phyloP scores from a whole-genome alignment of 225 moss, liverwort and hornwort genomes.

The Anthoceros angustus region DNA sequence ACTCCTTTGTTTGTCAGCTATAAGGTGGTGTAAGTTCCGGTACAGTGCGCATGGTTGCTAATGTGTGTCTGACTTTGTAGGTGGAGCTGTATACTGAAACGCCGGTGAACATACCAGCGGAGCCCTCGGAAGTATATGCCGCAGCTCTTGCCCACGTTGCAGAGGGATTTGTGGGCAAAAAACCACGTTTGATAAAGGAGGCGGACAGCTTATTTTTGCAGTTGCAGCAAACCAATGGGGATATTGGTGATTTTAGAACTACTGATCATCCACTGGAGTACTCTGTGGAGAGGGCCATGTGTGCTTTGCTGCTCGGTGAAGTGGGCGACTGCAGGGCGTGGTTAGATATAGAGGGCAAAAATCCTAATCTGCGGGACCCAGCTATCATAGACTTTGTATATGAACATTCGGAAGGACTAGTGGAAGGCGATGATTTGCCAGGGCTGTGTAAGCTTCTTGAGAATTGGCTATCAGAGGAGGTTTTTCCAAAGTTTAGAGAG shows the following conservation, averaged over 20 bases:
- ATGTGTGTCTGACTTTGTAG: constrained; percentile 14
- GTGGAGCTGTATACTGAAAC: constrained; percentile 62
- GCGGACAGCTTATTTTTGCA: constrained; percentile 85
- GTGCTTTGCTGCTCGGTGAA: constrained; percentile 85
- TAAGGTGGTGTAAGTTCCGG: neutral
- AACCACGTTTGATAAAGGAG: constrained; percentile 62
- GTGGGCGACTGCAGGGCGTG: constrained; percentile 68
- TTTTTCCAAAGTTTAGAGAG: constrained; percentile 64
- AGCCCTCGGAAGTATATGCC: constrained; percentile 76
- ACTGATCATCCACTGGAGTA: constrained; percentile 35
- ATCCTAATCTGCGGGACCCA: constrained; percentile 56
- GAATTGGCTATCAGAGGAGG: constrained; percentile 77
- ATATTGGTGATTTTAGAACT: constrained; percentile 19
- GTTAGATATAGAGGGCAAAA: constrained; percentile 66
- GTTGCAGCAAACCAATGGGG: constrained; percentile 54
- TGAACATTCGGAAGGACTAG: constrained; percentile 59
- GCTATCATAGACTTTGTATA: constrained; percentile 68
- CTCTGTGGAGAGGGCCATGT: constrained; percentile 74
- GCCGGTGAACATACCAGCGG: constrained; percentile 85
- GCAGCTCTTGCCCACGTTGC: constrained; percentile 80
- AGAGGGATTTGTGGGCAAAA: constrained; percentile 61
- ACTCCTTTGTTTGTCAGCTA: neutral
- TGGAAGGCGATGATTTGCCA: constrained; percentile 51
- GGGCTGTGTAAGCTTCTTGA: constrained; percentile 91
- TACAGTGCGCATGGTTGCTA: neutral